Evolutionary conservation across 2,329 filamentous ascomycete genomes (phyloP), one percentile per base, ranked within the genome.

Genomic region (Aureobasidium zeae): DNA sequence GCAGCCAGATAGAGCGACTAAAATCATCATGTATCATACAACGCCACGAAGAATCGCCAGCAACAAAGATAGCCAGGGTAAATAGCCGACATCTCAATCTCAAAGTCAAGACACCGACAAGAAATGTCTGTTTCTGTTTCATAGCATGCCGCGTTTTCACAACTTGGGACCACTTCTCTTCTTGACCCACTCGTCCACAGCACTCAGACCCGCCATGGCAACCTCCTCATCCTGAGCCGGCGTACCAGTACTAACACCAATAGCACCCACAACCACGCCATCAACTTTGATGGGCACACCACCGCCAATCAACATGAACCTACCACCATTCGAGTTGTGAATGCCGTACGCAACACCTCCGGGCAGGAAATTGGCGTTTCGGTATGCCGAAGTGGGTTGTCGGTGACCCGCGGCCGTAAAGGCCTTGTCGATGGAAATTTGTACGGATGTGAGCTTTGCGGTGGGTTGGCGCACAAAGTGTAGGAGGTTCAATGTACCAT

Each of bases 371-470:
- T 74, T 71, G 29, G 61, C 63, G 48, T 73, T 72, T 45, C 71
- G 71, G 56, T 76, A 76, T 2, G 63, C 60, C 16, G 66, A 65
- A 0, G 72, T 76, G 0, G 71, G 70, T 4, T 64, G 58, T 15
- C 66, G 61, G 56, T 76, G 73, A 12, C 73, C 73, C 1, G 72
- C 70, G 3, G 73, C 73, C 2, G 73, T 76, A 54, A 74, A 76
- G 12, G 73, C 72, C 49, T 76, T 73, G 36, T 81, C 77, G 11
- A 83, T 81, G 1, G 76, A 72, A 55, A 81, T 72, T 57, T 75
- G 73, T 50, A 79, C 72, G 3, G 73, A 66, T n/a, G 68, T 71
- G 11, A 70, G 52, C 49, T 71, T 71, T 15, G 68, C 67, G 46
- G 58, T 61, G 50, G 68, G 66, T 66, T 70, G 70, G 52, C 69